A percentile compares a stretch with the other conserved stretches of the same genome.
Conservation (phyloP, 2,329 filamentous ascomycete genomes). For the Salinomyces thailandicus region DNA sequence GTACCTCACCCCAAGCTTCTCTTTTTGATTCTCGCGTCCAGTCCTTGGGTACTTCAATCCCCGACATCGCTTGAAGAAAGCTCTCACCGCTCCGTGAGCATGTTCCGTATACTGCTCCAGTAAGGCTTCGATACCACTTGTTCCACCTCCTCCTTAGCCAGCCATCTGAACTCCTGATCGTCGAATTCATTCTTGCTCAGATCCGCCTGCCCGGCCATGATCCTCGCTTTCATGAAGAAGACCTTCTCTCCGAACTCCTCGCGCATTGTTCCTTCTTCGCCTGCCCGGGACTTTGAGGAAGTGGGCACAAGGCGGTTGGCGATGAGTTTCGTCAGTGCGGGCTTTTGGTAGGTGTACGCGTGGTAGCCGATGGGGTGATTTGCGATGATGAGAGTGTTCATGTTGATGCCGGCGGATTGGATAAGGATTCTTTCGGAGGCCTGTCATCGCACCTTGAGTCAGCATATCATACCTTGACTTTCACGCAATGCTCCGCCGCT, state of each 20-base stretch:
- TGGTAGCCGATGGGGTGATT: constrained; percentile 79
- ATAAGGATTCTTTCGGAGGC: constrained; percentile 69
- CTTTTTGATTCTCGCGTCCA: no score
- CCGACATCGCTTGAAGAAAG: no score
- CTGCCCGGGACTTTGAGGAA: constrained; percentile 18
- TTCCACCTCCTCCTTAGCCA: constrained; percentile 78
- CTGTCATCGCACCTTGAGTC: no score
- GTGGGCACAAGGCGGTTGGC: constrained; percentile 18
- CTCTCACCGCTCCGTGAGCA: constrained; percentile 63
- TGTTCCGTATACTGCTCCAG: constrained; percentile 65
- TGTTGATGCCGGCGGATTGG: constrained; percentile 74
- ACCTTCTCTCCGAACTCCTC: constrained; percentile 61
- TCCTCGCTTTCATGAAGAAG: constrained; percentile 93
- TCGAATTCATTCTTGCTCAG: constrained; percentile 60
- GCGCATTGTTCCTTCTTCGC: constrained; percentile 10
- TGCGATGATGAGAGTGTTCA: constrained; percentile 98
- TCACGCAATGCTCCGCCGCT: background rate
- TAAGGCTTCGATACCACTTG: constrained; percentile 55
- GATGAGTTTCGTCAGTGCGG: constrained; percentile 16
- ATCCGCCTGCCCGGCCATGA: constrained; percentile 93
- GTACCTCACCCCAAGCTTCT: no score
- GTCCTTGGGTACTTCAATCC: no score
- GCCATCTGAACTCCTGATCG: constrained; percentile 79
- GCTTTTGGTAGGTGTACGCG: constrained; percentile 41
- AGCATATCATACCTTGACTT: no score